These are phyloP conservation scores for Irpex sp. DNA, from an alignment of 1,284 basidiomycete genomes.

Conservation along the genomic window DNA sequence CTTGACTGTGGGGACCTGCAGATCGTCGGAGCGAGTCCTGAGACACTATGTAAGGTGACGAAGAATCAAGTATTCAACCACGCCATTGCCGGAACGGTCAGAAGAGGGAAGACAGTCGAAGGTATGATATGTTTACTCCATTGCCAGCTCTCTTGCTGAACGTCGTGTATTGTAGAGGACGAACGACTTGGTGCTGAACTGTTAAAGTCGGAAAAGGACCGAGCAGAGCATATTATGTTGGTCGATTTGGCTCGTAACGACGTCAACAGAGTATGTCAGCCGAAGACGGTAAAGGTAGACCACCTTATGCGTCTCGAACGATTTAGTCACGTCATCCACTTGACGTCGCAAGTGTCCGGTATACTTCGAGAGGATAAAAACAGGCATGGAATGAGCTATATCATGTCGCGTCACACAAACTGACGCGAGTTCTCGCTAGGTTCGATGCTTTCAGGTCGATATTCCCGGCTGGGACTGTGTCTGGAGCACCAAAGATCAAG, in stretches of 20 bases:
- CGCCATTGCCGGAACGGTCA: conserved; percentile 95
- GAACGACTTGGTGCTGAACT: conserved; percentile 73
- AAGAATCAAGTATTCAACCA: conserved; percentile 94
- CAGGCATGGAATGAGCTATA: conserved; percentile 45
- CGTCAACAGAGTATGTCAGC: conserved; percentile 96
- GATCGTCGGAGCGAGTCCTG: conserved; percentile 95
- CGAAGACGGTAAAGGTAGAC: conserved; percentile 94
- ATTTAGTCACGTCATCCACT: conserved; percentile 97
- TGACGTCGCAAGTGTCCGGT: conserved; percentile 95
- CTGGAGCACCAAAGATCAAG: conserved; percentile 98
- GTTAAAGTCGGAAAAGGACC: conserved; percentile 86
- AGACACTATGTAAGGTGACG: conserved; percentile 96
- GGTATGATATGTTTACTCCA: conserved; percentile 45
- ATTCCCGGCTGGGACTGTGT: conserved; percentile 99
- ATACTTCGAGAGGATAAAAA: conserved; percentile 79
- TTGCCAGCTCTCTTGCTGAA: neutral
- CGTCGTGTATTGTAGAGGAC: conserved; percentile 66
- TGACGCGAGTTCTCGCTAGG: conserved; percentile 26
- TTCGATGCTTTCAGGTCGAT: conserved; percentile 99
- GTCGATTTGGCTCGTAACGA: conserved; percentile 99
- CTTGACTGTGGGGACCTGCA: conserved; percentile 91
- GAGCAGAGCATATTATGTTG: conserved; percentile 98
- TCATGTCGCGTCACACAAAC: neutral
- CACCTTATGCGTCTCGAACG: conserved; percentile 93
- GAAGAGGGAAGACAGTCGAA: conserved; percentile 80